Percentiles rank a stretch among this genome's conserved stretches.
phyloP scores from a whole-genome alignment of 768 basidiomycete species.

The Boletus edulis region DNA sequence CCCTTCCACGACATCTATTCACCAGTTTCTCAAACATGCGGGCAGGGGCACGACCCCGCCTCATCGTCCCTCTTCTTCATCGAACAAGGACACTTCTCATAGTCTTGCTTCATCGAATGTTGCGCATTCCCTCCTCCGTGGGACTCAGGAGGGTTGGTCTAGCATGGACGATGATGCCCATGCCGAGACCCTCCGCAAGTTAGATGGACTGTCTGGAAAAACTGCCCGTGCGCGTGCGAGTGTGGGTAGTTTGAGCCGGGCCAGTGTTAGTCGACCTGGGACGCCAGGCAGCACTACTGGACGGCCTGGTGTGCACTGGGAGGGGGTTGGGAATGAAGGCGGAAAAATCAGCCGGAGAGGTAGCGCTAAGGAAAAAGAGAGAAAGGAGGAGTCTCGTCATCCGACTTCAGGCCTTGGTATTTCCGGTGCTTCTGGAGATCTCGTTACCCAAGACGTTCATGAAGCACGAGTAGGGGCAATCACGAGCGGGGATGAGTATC shows the following conservation, averaged over 20 bases:
- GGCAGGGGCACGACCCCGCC: constrained; percentile 38
- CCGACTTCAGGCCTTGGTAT: constrained; percentile 35
- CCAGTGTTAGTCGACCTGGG: constrained; percentile 65
- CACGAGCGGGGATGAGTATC: constrained; percentile 58
- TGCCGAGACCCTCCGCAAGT: constrained; percentile 85
- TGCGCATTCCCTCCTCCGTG: constrained; percentile 80
- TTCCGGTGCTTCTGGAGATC: constrained; percentile 33
- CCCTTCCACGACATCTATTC: constrained; percentile 86
- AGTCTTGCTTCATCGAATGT: constrained; percentile 59
- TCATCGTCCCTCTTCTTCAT: constrained; percentile 32
- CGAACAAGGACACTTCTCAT: constrained; percentile 40
- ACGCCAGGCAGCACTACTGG: constrained; percentile 66
- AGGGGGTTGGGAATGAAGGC: constrained; percentile 50
- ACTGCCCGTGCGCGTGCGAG: constrained; percentile 76
- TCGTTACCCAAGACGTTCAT: constrained; percentile 35
- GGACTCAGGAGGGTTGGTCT: constrained; percentile 89
- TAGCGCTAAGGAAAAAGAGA: constrained; percentile 45
- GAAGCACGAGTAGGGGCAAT: constrained; percentile 44
- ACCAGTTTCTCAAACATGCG: constrained; percentile 70
- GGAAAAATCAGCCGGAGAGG: constrained; percentile 38
- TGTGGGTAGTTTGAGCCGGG: constrained; percentile 66
- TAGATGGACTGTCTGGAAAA: constrained; percentile 84
- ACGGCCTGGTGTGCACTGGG: constrained; percentile 61
- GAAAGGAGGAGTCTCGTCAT: constrained; percentile 34
- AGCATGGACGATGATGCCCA: constrained; percentile 87